A percentile compares a stretch with the other conserved stretches of the same genome.
These are phyloP conservation scores for Phytophthora nicotianae DNA, from an alignment of 352 stramenopile species.

Conservation along the genomic window DNA sequence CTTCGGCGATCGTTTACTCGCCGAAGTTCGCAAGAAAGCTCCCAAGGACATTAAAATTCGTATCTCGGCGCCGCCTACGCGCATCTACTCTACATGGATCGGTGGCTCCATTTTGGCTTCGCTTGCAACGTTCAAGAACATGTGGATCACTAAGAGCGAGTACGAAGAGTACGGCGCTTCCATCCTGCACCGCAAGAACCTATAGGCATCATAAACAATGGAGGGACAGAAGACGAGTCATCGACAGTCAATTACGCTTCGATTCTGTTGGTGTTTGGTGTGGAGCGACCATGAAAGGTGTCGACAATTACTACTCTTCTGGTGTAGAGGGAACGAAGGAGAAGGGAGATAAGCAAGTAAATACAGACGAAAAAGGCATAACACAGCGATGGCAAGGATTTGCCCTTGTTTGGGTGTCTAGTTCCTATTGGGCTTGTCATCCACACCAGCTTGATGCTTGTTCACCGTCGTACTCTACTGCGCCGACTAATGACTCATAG, in stretches of 20 bases:
- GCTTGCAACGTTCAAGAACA: constrained; percentile 98
- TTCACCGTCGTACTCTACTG: constrained; percentile 9
- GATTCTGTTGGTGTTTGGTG: constrained; percentile 39
- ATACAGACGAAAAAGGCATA: constrained; percentile 28
- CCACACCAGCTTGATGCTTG: background rate
- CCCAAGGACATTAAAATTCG: constrained; percentile 94
- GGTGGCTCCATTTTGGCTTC: constrained; percentile 97
- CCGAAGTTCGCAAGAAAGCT: constrained; percentile 92
- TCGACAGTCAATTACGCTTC: constrained; percentile 13
- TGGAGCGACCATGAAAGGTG: constrained; percentile 17
- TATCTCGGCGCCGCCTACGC: constrained; percentile 96
- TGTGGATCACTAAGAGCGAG: constrained; percentile 99
- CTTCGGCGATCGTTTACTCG: constrained; percentile 95
- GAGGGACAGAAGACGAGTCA: constrained; percentile 9
- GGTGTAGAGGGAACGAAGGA: constrained; percentile 16
- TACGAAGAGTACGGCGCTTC: constrained; percentile 97
- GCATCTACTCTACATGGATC: constrained; percentile 97
- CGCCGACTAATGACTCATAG: constrained; percentile 5
- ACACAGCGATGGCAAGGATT: constrained; percentile 6
- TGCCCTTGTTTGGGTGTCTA: constrained; percentile 13
- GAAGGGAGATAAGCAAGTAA: constrained; percentile 21
- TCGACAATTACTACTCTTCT: constrained; percentile 12
- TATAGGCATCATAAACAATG: constrained; percentile 46
- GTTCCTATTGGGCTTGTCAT: constrained; percentile 20
- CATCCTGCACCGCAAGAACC: constrained; percentile 97